phyloP scores from a whole-genome alignment of 345 rosid species.

The Hibiscus tridactylites region DNA sequence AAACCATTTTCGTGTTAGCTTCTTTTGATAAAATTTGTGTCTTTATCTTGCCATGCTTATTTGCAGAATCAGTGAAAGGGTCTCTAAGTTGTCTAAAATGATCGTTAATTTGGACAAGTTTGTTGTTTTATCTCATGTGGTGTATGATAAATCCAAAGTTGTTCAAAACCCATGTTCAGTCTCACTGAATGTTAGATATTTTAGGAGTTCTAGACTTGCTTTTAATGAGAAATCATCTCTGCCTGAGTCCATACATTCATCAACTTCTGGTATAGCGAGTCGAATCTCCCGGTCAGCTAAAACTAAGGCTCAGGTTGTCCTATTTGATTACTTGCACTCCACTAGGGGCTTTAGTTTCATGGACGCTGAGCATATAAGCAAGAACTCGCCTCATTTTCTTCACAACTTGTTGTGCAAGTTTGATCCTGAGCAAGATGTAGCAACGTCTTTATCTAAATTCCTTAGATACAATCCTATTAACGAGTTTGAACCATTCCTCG shows the following conservation, averaged over 20 bases:
- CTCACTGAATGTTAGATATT: slow-evolving; percentile 22
- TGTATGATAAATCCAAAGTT: slow-evolving; percentile 15
- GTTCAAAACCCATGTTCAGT: slow-evolving; percentile 24
- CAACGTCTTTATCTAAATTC: slow-evolving; percentile 34
- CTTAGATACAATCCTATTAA: slow-evolving; percentile 75
- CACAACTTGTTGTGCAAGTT: slow-evolving; percentile 43
- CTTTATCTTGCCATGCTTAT: slow-evolving; percentile 29
- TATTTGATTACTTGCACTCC: slow-evolving; percentile 68
- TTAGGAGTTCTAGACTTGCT: slow-evolving; percentile 20
- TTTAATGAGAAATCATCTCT: slow-evolving; percentile 15
- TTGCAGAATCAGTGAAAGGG: slow-evolving; percentile 18
- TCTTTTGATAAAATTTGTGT: not conserved
- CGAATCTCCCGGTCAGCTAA: slow-evolving; percentile 33
- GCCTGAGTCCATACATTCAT: slow-evolving; percentile 19
- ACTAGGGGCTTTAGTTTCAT: slow-evolving; percentile 48
- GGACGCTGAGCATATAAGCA: slow-evolving; percentile 84
- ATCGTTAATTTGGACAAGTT: slow-evolving; percentile 23
- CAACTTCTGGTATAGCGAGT: slow-evolving; percentile 18
- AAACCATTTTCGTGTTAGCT: not conserved
- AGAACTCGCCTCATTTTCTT: slow-evolving; percentile 58
- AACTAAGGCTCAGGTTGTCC: slow-evolving; percentile 47
- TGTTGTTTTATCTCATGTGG: slow-evolving; percentile 20
- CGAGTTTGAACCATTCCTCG: slow-evolving; percentile 82
- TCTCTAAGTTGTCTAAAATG: slow-evolving; percentile 24
- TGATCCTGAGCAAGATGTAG: slow-evolving; percentile 36